Conservation (phyloP, 1,139 yeast species). For the Magnusiomyces starmeri region DNA sequence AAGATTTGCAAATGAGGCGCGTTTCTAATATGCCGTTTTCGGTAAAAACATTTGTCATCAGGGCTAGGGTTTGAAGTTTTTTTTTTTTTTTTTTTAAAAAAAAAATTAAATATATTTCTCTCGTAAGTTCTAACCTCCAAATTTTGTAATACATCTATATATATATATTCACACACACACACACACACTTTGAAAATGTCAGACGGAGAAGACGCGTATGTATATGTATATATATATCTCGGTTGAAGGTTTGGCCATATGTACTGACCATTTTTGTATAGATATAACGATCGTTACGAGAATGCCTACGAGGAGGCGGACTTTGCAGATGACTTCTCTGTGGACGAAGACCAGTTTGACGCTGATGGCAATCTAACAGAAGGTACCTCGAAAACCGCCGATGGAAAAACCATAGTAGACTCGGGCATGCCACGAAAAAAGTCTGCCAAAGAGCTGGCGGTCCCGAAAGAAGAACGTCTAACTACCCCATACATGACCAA, state of each 20-base stretch:
- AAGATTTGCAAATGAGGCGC: neutral
- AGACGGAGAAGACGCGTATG: constrained; percentile 8
- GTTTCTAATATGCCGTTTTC: too few species aligned
- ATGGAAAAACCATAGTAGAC: constrained; percentile 64
- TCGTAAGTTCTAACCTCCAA: neutral
- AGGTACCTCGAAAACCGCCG: constrained; percentile 49
- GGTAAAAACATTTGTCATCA: too few species aligned
- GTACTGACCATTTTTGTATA: constrained; percentile 12
- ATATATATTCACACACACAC: neutral
- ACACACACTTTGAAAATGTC: constrained; percentile 3
- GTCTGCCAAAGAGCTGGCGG: constrained; percentile 75
- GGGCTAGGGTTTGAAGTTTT: neutral
- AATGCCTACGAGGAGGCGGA: constrained; percentile 71
- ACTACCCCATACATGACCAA: constrained; percentile 99
- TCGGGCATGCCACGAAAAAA: constrained; percentile 59
- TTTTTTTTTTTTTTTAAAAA: neutral
- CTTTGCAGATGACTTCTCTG: constrained; percentile 75
- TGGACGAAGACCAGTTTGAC: constrained; percentile 47
- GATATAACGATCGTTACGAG: constrained; percentile 64
- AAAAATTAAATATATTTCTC: too few species aligned
- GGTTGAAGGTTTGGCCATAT: neutral
- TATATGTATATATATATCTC: neutral
- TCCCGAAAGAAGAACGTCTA: constrained; percentile 78
- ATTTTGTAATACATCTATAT: constrained; percentile 4
- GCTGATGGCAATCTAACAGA: constrained; percentile 38